A percentile compares a stretch with the other conserved stretches of the same genome.
Conservation (phyloP, 768 basidiomycete genomes). For the Leccinellum rugosiceps region DNA sequence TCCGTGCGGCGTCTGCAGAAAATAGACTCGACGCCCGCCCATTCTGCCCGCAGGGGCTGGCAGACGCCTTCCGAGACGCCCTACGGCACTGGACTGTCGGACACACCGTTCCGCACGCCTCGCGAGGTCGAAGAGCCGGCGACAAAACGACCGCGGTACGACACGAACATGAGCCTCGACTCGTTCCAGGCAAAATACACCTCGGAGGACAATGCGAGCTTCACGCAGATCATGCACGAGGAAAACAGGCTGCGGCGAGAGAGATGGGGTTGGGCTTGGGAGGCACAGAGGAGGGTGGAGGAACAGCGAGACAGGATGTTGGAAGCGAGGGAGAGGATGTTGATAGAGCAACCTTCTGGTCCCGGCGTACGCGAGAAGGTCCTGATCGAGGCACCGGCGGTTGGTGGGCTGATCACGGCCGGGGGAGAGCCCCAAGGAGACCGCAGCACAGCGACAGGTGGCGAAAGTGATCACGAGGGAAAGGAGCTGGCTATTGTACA, state of each 20-base stretch:
- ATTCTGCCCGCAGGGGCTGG: slow-evolving; percentile 31
- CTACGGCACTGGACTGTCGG: slow-evolving; percentile 52
- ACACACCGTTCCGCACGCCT: slow-evolving; percentile 61
- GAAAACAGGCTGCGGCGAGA: slow-evolving; percentile 84
- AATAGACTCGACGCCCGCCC: slow-evolving; percentile 49
- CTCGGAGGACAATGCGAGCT: slow-evolving; percentile 96
- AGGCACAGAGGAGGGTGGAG: slow-evolving; percentile 82
- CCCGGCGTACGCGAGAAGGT: slow-evolving; percentile 68
- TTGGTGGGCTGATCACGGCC: slow-evolving; percentile 51
- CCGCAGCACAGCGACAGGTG: slow-evolving; percentile 17
- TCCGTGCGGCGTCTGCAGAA: slow-evolving; percentile 74
- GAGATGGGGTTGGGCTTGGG: slow-evolving; percentile 91
- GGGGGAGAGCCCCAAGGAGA: slow-evolving; percentile 15
- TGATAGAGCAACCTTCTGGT: slow-evolving; percentile 64
- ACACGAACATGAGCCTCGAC: slow-evolving; percentile 69
- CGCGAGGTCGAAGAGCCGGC: slow-evolving; percentile 40
- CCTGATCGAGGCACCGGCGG: slow-evolving; percentile 55
- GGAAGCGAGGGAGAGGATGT: slow-evolving; percentile 62
- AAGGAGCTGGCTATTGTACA: slow-evolving; percentile 19
- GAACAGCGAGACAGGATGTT: slow-evolving; percentile 61
- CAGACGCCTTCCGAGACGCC: slow-evolving; percentile 64
- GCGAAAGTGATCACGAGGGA: slow-evolving; percentile 23
- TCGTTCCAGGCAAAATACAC: slow-evolving; percentile 89
- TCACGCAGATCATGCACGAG: slow-evolving; percentile 85
- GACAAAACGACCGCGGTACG: slow-evolving; percentile 56